phyloP scores from a whole-genome alignment of 2,329 filamentous ascomycete genomes.

The Scedosporium minutisporum region DNA sequence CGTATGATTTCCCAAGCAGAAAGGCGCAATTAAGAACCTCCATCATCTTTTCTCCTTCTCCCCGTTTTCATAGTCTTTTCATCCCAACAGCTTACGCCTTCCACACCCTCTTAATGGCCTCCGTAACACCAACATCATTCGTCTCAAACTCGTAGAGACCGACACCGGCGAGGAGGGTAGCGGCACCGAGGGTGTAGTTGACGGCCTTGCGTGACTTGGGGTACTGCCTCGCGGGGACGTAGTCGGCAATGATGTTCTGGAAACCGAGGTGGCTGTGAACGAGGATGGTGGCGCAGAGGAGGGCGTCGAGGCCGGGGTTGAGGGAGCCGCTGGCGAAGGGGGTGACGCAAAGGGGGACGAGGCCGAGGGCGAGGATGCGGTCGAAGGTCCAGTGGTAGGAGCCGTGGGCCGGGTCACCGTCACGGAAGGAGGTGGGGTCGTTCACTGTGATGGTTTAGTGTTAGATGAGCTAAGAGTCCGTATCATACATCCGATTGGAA shows the following conservation, averaged over 20 bases:
- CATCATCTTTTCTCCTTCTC: background rate
- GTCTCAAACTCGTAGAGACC: slow-evolving; percentile 98
- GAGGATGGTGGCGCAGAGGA: slow-evolving; percentile 73
- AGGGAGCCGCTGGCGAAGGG: slow-evolving; percentile 88
- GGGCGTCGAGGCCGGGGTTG: slow-evolving; percentile 79
- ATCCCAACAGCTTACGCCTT: slow-evolving; percentile 46
- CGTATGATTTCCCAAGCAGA: background rate
- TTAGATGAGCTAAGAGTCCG: slow-evolving; percentile 5
- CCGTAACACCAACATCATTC: slow-evolving; percentile 90
- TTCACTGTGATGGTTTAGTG: slow-evolving; percentile 50
- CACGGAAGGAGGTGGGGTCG: slow-evolving; percentile 69
- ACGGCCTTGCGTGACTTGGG: slow-evolving; percentile 57
- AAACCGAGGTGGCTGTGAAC: slow-evolving; percentile 96
- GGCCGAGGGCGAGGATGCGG: slow-evolving; percentile 67
- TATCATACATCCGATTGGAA: background rate
- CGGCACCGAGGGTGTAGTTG: slow-evolving; percentile 69
- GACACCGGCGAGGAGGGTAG: slow-evolving; percentile 72
- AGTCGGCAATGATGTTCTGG: slow-evolving; percentile 83
- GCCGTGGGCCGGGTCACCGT: slow-evolving; percentile 68
- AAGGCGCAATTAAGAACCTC: background rate
- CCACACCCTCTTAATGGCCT: slow-evolving; percentile 84
- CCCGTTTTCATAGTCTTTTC: background rate
- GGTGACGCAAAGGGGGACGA: slow-evolving; percentile 79
- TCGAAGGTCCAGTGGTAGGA: slow-evolving; percentile 99
- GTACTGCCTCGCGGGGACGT: slow-evolving; percentile 65